These are phyloP conservation scores for Xylaria arbuscula DNA, from an alignment of 2,329 filamentous ascomycete genomes.

Conservation along the genomic window DNA sequence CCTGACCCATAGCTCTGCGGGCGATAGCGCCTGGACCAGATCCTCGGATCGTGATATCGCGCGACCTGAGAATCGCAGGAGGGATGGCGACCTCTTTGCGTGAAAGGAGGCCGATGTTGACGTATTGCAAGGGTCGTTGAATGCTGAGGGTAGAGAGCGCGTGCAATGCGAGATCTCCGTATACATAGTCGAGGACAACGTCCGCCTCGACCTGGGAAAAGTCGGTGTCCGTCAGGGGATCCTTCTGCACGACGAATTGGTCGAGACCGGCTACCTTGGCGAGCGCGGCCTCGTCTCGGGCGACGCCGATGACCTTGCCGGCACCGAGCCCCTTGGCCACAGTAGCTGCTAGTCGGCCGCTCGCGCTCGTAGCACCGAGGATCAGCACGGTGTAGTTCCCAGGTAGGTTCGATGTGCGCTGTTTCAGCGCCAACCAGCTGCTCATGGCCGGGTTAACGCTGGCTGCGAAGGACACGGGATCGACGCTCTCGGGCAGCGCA, in stretches of 20 bases:
- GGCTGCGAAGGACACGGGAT: constrained; percentile 63
- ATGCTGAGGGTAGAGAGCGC: constrained; percentile 56
- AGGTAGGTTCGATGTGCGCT: constrained; percentile 55
- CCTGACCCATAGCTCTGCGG: constrained; percentile 46
- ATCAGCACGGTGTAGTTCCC: constrained; percentile 61
- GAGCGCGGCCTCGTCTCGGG: constrained; percentile 58
- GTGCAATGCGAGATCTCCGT: constrained; percentile 58
- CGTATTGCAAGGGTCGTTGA: constrained; percentile 61
- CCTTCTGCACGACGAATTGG: constrained; percentile 56
- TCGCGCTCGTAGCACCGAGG: constrained; percentile 64
- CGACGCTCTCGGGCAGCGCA: constrained; percentile 57
- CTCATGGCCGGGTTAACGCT: constrained; percentile 66
- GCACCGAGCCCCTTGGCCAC: constrained; percentile 63
- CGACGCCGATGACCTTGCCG: constrained; percentile 61
- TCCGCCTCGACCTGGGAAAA: constrained; percentile 61
- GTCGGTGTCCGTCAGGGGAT: constrained; percentile 56
- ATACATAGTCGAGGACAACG: constrained; percentile 68
- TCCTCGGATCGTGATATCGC: constrained; percentile 61
- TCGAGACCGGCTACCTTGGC: constrained; percentile 58
- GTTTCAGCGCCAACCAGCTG: constrained; percentile 67
- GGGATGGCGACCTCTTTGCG: constrained; percentile 54
- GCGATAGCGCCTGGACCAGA: constrained; percentile 59
- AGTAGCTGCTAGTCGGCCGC: constrained; percentile 62
- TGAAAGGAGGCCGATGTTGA: constrained; percentile 62
- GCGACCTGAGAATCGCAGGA: constrained; percentile 58